Conservation (phyloP, 768 basidiomycete genomes). For the Naganishia onofrii region DNA sequence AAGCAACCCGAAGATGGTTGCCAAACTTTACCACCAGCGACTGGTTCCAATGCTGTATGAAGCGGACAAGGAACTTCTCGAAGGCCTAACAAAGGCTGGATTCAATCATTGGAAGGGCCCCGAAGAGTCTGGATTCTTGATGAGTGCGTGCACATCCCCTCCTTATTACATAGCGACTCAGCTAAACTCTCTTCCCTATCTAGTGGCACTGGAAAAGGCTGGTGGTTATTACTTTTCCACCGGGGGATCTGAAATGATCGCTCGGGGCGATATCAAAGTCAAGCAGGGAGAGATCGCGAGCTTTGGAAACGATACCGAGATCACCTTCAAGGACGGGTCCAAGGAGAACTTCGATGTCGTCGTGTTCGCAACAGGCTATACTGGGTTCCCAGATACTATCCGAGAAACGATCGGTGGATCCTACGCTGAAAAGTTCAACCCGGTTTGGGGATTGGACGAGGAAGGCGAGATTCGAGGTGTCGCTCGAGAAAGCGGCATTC, state of each 20-base stretch:
- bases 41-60: conserved; percentile 57
- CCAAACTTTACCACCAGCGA: conserved; percentile 53
- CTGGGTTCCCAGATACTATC: conserved; percentile 44
- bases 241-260: conserved; percentile 63
- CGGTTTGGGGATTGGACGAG: conserved; percentile 49
- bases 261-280: conserved; percentile 68
- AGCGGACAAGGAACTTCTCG: conserved; percentile 56
- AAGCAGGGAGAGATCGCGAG: conserved; percentile 62
- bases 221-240: conserved; percentile 47
- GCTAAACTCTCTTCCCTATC: background rate
- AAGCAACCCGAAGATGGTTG: conserved; percentile 55
- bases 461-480: conserved; percentile 50
- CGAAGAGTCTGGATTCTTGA: conserved; percentile 39
- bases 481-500: conserved; percentile 37
- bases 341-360: conserved; percentile 60
- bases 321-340: conserved; percentile 45
- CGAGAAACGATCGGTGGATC: conserved; percentile 44
- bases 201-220: conserved; percentile 44
- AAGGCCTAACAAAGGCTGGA: conserved; percentile 36
- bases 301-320: conserved; percentile 45
- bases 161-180: background rate
- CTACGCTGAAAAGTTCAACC: conserved; percentile 44
- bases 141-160: conserved; percentile 53
- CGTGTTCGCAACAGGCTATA: conserved; percentile 63
- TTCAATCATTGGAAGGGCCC: conserved; percentile 41